Percentiles rank a stretch among this genome's conserved stretches.
These are phyloP conservation scores for Alternaria burnsii DNA, from an alignment of 2,329 filamentous ascomycete species.

Conservation along the genomic window DNA sequence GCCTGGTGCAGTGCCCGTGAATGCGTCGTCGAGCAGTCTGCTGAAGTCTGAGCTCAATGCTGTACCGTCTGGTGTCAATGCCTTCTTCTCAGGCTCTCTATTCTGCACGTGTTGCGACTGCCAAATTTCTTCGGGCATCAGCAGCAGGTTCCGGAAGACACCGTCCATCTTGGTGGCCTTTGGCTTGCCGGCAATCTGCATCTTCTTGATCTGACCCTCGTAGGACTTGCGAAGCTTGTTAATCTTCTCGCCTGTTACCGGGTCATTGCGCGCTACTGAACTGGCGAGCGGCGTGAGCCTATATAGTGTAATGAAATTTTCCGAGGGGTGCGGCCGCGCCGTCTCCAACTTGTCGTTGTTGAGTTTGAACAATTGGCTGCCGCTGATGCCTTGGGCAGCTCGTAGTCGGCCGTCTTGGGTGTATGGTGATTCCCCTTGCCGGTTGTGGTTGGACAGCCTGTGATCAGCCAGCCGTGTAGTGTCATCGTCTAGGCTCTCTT, in stretches of 20 bases:
- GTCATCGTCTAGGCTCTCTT: slow-evolving; percentile 44
- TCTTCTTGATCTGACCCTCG: slow-evolving; percentile 61
- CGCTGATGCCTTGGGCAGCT: slow-evolving; percentile 42
- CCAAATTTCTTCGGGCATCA: slow-evolving; percentile 54
- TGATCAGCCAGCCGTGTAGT: slow-evolving; percentile 43
- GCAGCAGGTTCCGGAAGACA: slow-evolving; percentile 46
- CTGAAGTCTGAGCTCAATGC: slow-evolving; percentile 34
- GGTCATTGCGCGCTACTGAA: slow-evolving; percentile 67
- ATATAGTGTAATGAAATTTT: slow-evolving; percentile 69
- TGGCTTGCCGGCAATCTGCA: slow-evolving; percentile 59
- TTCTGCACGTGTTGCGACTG: slow-evolving; percentile 49
- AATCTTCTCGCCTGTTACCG: slow-evolving; percentile 70
- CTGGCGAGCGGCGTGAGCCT: slow-evolving; percentile 63
- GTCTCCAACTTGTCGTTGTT: slow-evolving; percentile 49
- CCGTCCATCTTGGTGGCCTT: slow-evolving; percentile 56
- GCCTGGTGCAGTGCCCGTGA: slow-evolving; percentile 54
- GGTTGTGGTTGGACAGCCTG: slow-evolving; percentile 58
- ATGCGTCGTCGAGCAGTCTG: slow-evolving; percentile 51
- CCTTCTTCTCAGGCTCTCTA: slow-evolving; percentile 49
- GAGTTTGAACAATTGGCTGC: slow-evolving; percentile 47
- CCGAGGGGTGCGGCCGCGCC: slow-evolving; percentile 64
- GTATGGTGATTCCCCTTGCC: slow-evolving; percentile 47
- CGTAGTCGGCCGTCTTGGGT: slow-evolving; percentile 36
- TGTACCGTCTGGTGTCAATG: slow-evolving; percentile 39
- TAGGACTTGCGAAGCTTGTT: slow-evolving; percentile 68